phyloP scores from a whole-genome alignment of 2,329 filamentous ascomycete species.

The Sordariomycetes sp. region DNA sequence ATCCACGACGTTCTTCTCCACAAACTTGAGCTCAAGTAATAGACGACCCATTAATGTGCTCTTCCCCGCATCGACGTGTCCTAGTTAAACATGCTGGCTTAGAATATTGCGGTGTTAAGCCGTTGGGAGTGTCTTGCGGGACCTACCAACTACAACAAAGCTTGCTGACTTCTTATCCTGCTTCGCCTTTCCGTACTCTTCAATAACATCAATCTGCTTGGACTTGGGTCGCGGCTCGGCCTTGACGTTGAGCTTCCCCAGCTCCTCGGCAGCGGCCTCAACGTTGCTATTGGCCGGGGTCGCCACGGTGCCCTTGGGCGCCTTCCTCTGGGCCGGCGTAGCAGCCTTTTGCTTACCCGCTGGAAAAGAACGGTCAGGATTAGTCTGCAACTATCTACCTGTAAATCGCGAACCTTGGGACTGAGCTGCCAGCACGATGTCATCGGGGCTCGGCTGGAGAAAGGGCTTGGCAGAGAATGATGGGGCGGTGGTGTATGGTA shows the following conservation, averaged over 20 bases:
- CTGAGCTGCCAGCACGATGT: slow-evolving; percentile 78
- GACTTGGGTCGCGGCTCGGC: slow-evolving; percentile 47
- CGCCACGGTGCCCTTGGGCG: slow-evolving; percentile 23
- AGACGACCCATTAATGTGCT: slow-evolving; percentile 96
- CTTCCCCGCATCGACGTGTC: slow-evolving; percentile 95
- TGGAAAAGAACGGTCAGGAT: slow-evolving; percentile 39
- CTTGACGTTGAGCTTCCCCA: slow-evolving; percentile 17
- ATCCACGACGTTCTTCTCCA: slow-evolving; percentile 81
- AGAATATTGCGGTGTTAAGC: background rate
- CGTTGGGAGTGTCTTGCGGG: slow-evolving; percentile 2
- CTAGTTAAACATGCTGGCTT: slow-evolving; percentile 29
- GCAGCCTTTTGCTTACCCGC: slow-evolving; percentile 39
- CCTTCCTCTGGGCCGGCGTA: slow-evolving; percentile 22
- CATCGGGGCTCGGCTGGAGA: slow-evolving; percentile 81
- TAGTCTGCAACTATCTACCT: slow-evolving; percentile 35
- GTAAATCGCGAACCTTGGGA: slow-evolving; percentile 68
- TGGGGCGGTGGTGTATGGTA: slow-evolving; percentile 40
- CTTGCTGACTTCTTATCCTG: slow-evolving; percentile 69
- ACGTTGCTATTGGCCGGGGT: slow-evolving; percentile 10
- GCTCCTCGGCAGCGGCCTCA: slow-evolving; percentile 15
- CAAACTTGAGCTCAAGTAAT: slow-evolving; percentile 75
- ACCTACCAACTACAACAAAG: slow-evolving; percentile 82
- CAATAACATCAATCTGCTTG: slow-evolving; percentile 77
- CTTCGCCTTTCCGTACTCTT: slow-evolving; percentile 57
- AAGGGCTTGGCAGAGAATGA: slow-evolving; percentile 53